Conservation (phyloP, 139 green algal genomes). For the Haematococcus sp. region DNA sequence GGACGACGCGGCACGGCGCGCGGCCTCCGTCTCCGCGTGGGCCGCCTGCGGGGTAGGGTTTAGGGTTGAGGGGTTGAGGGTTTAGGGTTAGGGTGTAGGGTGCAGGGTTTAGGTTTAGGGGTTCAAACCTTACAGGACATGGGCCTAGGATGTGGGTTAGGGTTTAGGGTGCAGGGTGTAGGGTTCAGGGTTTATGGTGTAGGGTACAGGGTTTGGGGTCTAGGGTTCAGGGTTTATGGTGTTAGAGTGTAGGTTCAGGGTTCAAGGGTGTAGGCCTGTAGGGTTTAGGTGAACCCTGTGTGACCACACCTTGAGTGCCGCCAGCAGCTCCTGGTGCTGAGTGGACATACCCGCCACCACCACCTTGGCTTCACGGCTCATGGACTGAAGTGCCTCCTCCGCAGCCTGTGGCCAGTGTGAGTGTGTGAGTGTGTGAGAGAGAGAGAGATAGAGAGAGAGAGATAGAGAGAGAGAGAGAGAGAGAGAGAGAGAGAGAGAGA, state of each 20-base stretch:
- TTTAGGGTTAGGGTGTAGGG: too few species aligned
- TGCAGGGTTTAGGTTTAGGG: too few species aligned
- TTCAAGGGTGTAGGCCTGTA: too few species aligned
- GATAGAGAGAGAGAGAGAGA: too few species aligned
- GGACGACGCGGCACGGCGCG: constrained; percentile 12
- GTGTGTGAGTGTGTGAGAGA: too few species aligned
- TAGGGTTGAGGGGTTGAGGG: too few species aligned
- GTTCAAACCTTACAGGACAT: neutral
- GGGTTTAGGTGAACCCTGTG: neutral
- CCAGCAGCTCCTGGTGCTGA: constrained; percentile 35
- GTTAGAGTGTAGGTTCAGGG: too few species aligned
- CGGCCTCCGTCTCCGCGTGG: constrained; percentile 16
- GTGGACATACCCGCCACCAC: constrained; percentile 19
- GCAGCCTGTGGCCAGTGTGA: neutral
- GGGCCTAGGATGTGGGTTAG: neutral
- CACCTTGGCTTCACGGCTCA: neutral
- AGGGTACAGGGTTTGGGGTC: neutral
- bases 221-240: too few species aligned
- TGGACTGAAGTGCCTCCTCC: neutral
- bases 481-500: too few species aligned
- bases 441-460: too few species aligned
- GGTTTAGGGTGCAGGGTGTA: too few species aligned
- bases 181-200: too few species aligned
- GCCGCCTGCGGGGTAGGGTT: neutral
- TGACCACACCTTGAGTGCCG: constrained; percentile 8